Evolutionary conservation across 768 basidiomycete species (phyloP).

Genomic region (Tremella fuciformis): DNA sequence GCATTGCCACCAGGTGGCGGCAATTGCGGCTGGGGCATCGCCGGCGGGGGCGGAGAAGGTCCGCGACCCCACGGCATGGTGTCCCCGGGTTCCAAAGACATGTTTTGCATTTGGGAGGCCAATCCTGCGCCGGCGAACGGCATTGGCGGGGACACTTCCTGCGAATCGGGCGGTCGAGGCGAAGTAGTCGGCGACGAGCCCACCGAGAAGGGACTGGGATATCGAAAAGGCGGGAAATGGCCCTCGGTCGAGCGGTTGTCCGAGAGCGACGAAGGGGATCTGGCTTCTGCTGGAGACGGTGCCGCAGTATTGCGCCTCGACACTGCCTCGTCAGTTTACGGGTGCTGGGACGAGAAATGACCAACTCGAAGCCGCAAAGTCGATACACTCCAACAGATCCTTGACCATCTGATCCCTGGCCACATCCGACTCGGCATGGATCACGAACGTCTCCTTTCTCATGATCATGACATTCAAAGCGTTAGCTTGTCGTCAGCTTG

Average conservation of each 20-base stretch:
- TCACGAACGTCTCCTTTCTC: slow-evolving; percentile 74
- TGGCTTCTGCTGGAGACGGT: slow-evolving; percentile 31
- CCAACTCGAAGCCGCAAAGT: slow-evolving; percentile 72
- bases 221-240: slow-evolving; percentile 35
- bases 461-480: slow-evolving; percentile 75
- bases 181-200: slow-evolving; percentile 33
- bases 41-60: slow-evolving; percentile 24
- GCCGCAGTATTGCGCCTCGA: slow-evolving; percentile 29
- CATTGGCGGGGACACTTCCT: slow-evolving; percentile 20
- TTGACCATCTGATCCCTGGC: slow-evolving; percentile 63
- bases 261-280: slow-evolving; percentile 34
- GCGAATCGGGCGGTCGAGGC: slow-evolving; percentile 29
- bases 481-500: slow-evolving; percentile 58
- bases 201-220: slow-evolving; percentile 41
- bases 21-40: slow-evolving; percentile 3
- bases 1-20: slow-evolving; percentile 12
- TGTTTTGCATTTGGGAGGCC: slow-evolving; percentile 37
- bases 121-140: slow-evolving; percentile 31
- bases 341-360: slow-evolving; percentile 11
- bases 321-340: slow-evolving; percentile 15
- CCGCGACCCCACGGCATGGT: slow-evolving; percentile 26
- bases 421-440: slow-evolving; percentile 63
- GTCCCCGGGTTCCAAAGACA: slow-evolving; percentile 39
- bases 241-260: slow-evolving; percentile 30
- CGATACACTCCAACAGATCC: slow-evolving; percentile 79